Evolutionary conservation across 352 stramenopile species (phyloP).

Genomic region (Phytophthora litchii): DNA sequence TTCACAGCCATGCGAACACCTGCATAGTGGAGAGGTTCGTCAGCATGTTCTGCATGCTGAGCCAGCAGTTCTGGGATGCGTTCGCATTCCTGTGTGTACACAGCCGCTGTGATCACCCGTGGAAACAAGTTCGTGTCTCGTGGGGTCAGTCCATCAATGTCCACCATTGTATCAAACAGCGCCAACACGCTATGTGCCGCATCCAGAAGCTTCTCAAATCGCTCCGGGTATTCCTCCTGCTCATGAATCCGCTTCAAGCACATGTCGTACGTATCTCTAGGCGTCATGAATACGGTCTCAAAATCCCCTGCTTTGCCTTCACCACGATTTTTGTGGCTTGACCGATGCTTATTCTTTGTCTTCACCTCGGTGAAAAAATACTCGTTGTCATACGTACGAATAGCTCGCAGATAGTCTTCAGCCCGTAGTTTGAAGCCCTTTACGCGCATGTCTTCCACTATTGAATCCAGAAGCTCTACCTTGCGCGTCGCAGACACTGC

Average conservation of each 20-base stretch:
- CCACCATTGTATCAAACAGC: slow-evolving; percentile 72
- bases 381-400: slow-evolving; percentile 50
- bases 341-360: slow-evolving; percentile 9
- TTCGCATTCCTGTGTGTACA: slow-evolving; percentile 59
- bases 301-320: slow-evolving; percentile 7
- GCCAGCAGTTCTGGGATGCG: slow-evolving; percentile 47
- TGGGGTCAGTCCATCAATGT: slow-evolving; percentile 46
- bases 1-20: slow-evolving; percentile 64
- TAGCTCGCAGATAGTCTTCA: slow-evolving; percentile 57
- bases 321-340: slow-evolving; percentile 9
- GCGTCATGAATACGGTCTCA: slow-evolving; percentile 27
- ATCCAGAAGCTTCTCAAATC: slow-evolving; percentile 46
- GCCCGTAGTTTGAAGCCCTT: slow-evolving; percentile 69
- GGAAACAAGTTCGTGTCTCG: slow-evolving; percentile 46
- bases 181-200: slow-evolving; percentile 40
- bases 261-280: slow-evolving; percentile 49
- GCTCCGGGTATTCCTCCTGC: slow-evolving; percentile 50
- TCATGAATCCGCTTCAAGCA: slow-evolving; percentile 48
- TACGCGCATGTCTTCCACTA: slow-evolving; percentile 70
- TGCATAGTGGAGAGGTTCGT: slow-evolving; percentile 37
- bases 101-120: slow-evolving; percentile 55
- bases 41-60: slow-evolving; percentile 38
- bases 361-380: slow-evolving; percentile 45
- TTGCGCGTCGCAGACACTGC: slow-evolving; percentile 39
- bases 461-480: slow-evolving; percentile 34